Evolutionary conservation across 2,329 filamentous ascomycete genomes (phyloP), one percentile per base, ranked within the genome.

Genomic region (Alternaria sp.): DNA sequence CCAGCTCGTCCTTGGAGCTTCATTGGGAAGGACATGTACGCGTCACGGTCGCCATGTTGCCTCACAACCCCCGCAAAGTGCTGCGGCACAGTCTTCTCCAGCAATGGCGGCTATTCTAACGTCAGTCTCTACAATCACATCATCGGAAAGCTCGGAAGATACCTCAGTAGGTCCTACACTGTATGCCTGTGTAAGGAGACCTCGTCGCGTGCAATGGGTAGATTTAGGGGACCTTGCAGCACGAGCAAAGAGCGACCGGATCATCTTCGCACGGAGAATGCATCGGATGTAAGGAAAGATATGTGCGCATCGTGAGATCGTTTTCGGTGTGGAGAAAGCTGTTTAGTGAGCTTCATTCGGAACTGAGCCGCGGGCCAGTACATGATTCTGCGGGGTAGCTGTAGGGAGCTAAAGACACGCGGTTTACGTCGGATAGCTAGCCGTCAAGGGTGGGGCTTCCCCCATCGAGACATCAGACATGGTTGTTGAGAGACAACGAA

Each of bases 61-160:
- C 84, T 84, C 38, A 92, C 90, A 38, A 92, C 82, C 1, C 82
- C 82, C 7, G 87, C 83, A 71, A 94, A 93, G 74, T 94, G 89
- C 64, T 91, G 80, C 0, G 90, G 89, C 54, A 94, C 87, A 1
- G 91, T 94, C 57, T 88, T 82, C 6, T 84, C 80, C 48, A 91
- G 85, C 7, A 94, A 81, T 0, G 88, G 83, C 4, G 90, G 90
- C 88, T 92, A 42, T 51, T 22, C 16, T 20, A 34, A 9, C 18
- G 59, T 69, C 58, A 71, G 57, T 51, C 22, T 22, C 28, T 41
- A 43, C 51, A 55, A 48, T 28, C 52, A 20, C 18, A 11, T 46
- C 18, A 20, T 47, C 41, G n/a, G 34, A n/a, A 36, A 46, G 9
- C 51, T 51, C 59, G 59, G 30, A 61, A 51, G 61, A 43, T 67